A percentile compares a stretch with the other conserved stretches of the same genome.
Evolutionary conservation across 2,329 filamentous ascomycete species (phyloP).

Genomic region (Cordyceps tenuipes): DNA sequence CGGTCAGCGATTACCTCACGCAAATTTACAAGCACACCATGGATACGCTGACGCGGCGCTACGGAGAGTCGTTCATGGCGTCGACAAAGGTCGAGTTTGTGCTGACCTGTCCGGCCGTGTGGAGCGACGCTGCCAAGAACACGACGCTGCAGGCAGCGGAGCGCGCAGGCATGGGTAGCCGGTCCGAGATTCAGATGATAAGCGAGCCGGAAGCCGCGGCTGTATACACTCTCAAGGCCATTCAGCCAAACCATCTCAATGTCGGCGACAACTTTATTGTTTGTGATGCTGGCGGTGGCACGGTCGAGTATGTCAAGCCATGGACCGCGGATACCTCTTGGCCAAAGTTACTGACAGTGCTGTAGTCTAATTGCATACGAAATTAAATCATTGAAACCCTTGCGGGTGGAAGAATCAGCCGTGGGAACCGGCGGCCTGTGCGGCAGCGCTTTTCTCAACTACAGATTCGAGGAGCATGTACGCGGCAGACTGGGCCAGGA

Average conservation of each 20-base stretch:
- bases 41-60: conserved; percentile 64
- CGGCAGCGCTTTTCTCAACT: conserved; percentile 72
- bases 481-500: conserved; percentile 56
- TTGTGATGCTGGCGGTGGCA: conserved; percentile 55
- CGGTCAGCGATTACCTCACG: conserved; percentile 70
- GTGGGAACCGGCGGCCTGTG: conserved; percentile 72
- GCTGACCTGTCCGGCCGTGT: conserved; percentile 73
- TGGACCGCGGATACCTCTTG: background rate
- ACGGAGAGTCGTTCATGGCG: conserved; percentile 71
- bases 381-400: conserved; percentile 62
- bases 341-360: conserved; percentile 15
- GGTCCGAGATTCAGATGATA: conserved; percentile 66
- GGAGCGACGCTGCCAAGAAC: conserved; percentile 80
- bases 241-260: conserved; percentile 65
- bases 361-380: conserved; percentile 67
- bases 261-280: conserved; percentile 59
- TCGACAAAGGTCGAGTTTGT: conserved; percentile 71
- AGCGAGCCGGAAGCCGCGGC: conserved; percentile 74
- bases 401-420: conserved; percentile 69
- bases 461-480: conserved; percentile 72
- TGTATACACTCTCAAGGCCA: conserved; percentile 71
- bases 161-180: conserved; percentile 66
- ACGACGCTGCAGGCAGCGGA: conserved; percentile 71
- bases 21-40: conserved; percentile 71
- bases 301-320: conserved; percentile 49